These are phyloP conservation scores for Rhizophagus prolifer DNA, from an alignment of 192 early-diverging fungal species.

Conservation along the genomic window DNA sequence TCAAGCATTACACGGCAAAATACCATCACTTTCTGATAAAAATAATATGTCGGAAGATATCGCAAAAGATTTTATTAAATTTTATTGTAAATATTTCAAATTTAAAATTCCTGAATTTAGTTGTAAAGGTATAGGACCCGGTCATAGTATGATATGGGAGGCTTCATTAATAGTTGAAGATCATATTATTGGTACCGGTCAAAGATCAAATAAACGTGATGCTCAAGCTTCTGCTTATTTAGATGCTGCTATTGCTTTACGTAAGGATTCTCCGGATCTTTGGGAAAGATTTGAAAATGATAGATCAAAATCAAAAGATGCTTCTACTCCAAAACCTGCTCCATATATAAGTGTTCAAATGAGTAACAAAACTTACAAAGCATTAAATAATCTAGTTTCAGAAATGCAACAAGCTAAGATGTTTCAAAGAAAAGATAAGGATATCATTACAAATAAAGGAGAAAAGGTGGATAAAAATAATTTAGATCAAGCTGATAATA, in stretches of 20 bases:
- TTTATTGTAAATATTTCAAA: conserved; percentile 37
- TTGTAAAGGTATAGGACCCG: conserved; percentile 36
- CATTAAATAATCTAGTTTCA: conserved; percentile 34
- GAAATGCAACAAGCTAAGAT: conserved; percentile 22
- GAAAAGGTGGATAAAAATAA: conserved; percentile 9
- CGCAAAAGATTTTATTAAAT: conserved; percentile 45
- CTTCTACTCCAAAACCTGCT: conserved; percentile 31
- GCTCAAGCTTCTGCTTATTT: conserved; percentile 40
- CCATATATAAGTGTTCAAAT: conserved; percentile 39
- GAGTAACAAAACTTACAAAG: conserved; percentile 34
- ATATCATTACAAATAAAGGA: conserved; percentile 9
- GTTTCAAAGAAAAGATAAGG: not conserved
- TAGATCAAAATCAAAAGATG: conserved; percentile 38
- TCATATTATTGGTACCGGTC: conserved; percentile 34
- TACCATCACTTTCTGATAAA: conserved; percentile 33
- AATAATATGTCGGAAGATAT: conserved; percentile 34
- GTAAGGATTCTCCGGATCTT: conserved; percentile 35
- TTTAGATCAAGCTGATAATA: not conserved
- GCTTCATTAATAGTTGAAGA: conserved; percentile 38
- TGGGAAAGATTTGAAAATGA: conserved; percentile 43
- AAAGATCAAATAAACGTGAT: conserved; percentile 42
- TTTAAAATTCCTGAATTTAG: conserved; percentile 39
- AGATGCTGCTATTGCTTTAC: conserved; percentile 41
- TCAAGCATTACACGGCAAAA: conserved; percentile 33
- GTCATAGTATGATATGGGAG: conserved; percentile 39